A percentile compares a stretch with the other conserved stretches of the same genome.
These are phyloP conservation scores for Diutina sp. DNA, from an alignment of 1,139 yeast genomes.

Conservation along the genomic window DNA sequence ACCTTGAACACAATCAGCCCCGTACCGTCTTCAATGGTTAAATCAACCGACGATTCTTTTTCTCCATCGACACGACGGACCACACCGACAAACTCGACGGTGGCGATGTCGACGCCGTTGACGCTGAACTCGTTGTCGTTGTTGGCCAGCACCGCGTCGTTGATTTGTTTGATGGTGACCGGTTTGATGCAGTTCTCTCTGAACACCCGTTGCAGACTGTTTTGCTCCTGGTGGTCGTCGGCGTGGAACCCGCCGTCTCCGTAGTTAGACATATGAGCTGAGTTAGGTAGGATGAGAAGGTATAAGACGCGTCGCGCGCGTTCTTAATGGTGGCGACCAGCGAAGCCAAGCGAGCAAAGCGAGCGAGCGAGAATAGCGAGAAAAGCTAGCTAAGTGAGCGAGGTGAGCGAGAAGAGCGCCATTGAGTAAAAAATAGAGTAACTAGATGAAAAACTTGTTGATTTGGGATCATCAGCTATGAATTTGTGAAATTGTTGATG, in stretches of 20 bases:
- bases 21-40: conserved; percentile 77
- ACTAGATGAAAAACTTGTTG: too few species aligned
- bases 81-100: conserved; percentile 55
- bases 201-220: background rate
- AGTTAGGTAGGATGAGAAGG: background rate
- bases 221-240: background rate
- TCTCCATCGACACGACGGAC: conserved; percentile 46
- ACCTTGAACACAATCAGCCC: conserved; percentile 59
- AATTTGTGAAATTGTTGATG: too few species aligned
- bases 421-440: too few species aligned
- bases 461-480: too few species aligned
- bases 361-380: too few species aligned
- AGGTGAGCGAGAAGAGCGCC: too few species aligned
- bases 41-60: conserved; percentile 33
- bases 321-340: too few species aligned
- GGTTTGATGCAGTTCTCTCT: conserved; percentile 40
- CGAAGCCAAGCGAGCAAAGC: too few species aligned
- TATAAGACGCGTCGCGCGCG: background rate
- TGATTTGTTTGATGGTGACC: conserved; percentile 71
- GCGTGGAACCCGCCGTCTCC: background rate
- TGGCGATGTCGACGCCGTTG: conserved; percentile 48
- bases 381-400: too few species aligned
- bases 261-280: background rate
- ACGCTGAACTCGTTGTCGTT: conserved; percentile 69
- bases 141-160: conserved; percentile 48